Evolutionary conservation across 805 yeast species (phyloP), one percentile per base, ranked within the genome.

Genomic region (Saturnispora besseyi): DNA sequence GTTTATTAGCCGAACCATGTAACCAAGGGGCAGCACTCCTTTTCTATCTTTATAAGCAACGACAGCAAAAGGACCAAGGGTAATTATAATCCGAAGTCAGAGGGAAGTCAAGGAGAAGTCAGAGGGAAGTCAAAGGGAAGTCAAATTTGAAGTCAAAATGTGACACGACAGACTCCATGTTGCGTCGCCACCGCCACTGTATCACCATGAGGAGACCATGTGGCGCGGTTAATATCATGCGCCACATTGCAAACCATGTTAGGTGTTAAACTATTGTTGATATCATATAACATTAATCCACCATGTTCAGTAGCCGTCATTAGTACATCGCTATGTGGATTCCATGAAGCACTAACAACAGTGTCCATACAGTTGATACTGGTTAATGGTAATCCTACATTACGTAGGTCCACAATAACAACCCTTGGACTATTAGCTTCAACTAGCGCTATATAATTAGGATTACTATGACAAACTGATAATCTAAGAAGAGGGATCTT

Each of bases 391-490:
- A 80, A 63, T 3, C 96, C 96, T 0, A 97, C 96, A 62, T 82
- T 80, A 53, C 99, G 74, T 71, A 90, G 77, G 64, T 91, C 99
- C 50, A 93, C 72, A 11, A 91, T 72, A 26, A 81, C 70, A 4
- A 89, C 78, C 48, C 74, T 72, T 56, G 77, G 76, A 24, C 87
- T 80, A 59, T 83, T 79, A 40, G 80, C 79, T 5, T 87, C 90
- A 52, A 90, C 73, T 0, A 96, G 81, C 1, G 96, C 96, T 52
- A 93, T 69, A 44, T 87, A 77, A 64, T 91, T 87, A 41, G 85
- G 81, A 63, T 93, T 96, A 34, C 77, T 72, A 34, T 87, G 85
- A 30, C 88, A 84, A 0, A 96, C 79, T 9, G 87, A 82, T 10
- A 93, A 69, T 53, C 91, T 73, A 31, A 93, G 65, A 48, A 93